These are phyloP conservation scores for Stephanodiscus triporus DNA, from an alignment of 108 stramenopile species.

Conservation along the genomic window DNA sequence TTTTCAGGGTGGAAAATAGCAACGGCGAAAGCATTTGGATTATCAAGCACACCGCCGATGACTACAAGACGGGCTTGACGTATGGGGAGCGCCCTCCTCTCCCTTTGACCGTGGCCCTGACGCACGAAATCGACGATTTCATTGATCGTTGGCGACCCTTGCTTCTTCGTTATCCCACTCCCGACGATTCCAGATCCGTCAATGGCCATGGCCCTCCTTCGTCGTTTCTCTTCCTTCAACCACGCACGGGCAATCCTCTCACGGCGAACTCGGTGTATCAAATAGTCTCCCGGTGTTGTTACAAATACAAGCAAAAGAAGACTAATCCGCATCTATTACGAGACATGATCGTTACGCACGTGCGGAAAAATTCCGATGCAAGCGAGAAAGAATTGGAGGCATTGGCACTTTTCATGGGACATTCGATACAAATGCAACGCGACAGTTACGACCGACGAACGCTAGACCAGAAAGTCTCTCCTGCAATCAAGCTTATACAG, in stretches of 20 bases:
- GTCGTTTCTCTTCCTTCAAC: slow-evolving; percentile 65
- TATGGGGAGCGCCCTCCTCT: slow-evolving; percentile 85
- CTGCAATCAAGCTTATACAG: slow-evolving; percentile 74
- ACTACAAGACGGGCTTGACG: slow-evolving; percentile 84
- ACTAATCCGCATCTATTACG: slow-evolving; percentile 85
- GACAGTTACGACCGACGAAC: slow-evolving; percentile 85
- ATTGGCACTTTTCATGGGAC: slow-evolving; percentile 87
- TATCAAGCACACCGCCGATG: slow-evolving; percentile 72
- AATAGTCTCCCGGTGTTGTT: slow-evolving; percentile 75
- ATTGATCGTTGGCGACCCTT: slow-evolving; percentile 68
- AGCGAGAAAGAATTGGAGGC: slow-evolving; percentile 87
- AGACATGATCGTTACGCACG: slow-evolving; percentile 88
- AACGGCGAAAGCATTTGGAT: slow-evolving; percentile 42
- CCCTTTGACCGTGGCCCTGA: slow-evolving; percentile 57
- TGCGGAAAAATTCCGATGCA: slow-evolving; percentile 75
- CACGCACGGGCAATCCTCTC: slow-evolving; percentile 76
- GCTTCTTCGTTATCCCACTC: slow-evolving; percentile 47
- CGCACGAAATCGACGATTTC: slow-evolving; percentile 77
- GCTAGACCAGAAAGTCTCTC: slow-evolving; percentile 77
- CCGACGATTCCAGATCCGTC: slow-evolving; percentile 13
- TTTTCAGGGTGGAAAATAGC: slow-evolving; percentile 41
- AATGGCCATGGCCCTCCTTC: slow-evolving; percentile 2
- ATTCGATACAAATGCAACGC: slow-evolving; percentile 85
- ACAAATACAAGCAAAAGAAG: slow-evolving; percentile 74
- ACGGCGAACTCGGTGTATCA: slow-evolving; percentile 75